phyloP scores from a whole-genome alignment of 495 filamentous ascomycete genomes.

The Cercophora scortea region DNA sequence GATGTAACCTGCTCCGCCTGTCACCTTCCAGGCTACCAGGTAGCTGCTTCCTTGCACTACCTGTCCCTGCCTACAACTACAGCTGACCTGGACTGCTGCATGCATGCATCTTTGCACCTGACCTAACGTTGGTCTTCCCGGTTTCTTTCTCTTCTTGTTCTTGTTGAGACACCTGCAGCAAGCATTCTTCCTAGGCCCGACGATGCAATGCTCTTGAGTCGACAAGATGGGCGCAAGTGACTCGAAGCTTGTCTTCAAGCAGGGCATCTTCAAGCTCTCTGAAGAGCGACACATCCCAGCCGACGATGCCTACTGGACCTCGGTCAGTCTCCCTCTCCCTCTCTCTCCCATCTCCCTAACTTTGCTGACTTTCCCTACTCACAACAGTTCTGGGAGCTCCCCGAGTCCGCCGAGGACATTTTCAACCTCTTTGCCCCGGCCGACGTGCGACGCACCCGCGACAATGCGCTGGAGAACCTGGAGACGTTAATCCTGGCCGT shows the following conservation, averaged over 20 bases:
- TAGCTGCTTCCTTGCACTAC: neutral
- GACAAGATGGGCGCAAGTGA: slow-evolving; percentile 89
- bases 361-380: neutral
- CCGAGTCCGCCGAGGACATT: slow-evolving; percentile 90
- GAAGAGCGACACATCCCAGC: slow-evolving; percentile 82
- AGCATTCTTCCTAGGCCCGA: neutral
- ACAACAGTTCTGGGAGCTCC: slow-evolving; percentile 89
- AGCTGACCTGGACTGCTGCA: too few relatives aligned
- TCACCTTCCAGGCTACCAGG: too few relatives aligned
- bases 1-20: slow-evolving; percentile 8
- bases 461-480: slow-evolving; percentile 78
- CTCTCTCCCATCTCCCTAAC: neutral
- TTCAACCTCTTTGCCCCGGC: slow-evolving; percentile 93
- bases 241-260: slow-evolving; percentile 98
- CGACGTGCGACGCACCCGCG: slow-evolving; percentile 86
- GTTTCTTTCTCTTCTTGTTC: too few relatives aligned
- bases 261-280: slow-evolving; percentile 94
- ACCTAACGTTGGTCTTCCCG: too few relatives aligned
- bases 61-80: too few relatives aligned
- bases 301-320: slow-evolving; percentile 88
- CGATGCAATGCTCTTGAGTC: slow-evolving; percentile 15
- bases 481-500: slow-evolving; percentile 83
- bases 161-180: neutral
- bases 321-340: slow-evolving; percentile 46
- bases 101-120: too few relatives aligned